Evolutionary conservation across 345 rosid species (phyloP), one percentile per base, ranked within the genome.

Genomic region (Ailanthus altissimus): DNA sequence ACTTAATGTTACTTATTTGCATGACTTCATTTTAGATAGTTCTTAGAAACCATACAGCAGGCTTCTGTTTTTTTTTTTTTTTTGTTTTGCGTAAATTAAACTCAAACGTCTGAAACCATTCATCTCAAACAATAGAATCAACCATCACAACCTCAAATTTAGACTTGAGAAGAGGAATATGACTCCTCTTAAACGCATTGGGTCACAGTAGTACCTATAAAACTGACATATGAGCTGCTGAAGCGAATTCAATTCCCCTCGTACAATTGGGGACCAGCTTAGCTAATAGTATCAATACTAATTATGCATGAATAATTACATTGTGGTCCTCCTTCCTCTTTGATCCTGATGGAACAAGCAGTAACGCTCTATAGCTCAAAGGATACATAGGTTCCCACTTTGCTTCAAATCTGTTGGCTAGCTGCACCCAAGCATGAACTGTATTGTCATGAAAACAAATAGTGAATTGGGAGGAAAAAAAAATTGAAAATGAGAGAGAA

Each of bases 361-460:
- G 54, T 49, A 53, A 72, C 8, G 70, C 45, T 32, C 65, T 43
- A 20, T 4, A 32, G 38, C 6, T 62, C 25, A 47, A 59, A 67
- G 73, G 67, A 20, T 73, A 61, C 18, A 57, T 23, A 23, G 15
- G 71, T 75, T 72, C 78, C 86, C 88, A 83, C 86, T 81, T 60
- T 28, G 73, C 73, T 79, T 59, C 12, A 74, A 79, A 62, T 28
- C 80, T 61, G 85, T 75, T 81, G 86, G 83, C 77, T 21, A 67
- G 38, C 38, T 32, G 38, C 73, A 46, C 71, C 68, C 59, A 42
- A 70, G 50, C 38, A 64, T 57, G 42, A 62, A 15, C 32, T 38
- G 72, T 14, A n/a, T n/a, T n/a, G 38, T 32, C 38, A 57, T 42
- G 38, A 53, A 36, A 53, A 38, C 25, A 21, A 57, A 71, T 63